Conservation (phyloP, 768 basidiomycete genomes). For the Rhizopogon vesiculosus region DNA sequence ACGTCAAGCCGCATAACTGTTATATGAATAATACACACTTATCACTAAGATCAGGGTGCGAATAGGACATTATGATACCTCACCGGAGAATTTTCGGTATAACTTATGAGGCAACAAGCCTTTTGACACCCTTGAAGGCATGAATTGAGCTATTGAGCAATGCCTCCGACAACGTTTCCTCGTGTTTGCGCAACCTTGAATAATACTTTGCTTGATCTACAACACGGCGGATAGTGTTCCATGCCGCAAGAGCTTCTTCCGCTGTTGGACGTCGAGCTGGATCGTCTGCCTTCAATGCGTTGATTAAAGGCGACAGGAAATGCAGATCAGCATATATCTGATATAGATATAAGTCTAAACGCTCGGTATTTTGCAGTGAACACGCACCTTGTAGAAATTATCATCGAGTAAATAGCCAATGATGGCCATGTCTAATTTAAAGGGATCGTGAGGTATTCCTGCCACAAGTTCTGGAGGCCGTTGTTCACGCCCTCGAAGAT, state of each 20-base stretch:
- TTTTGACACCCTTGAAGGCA: neutral
- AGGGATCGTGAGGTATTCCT: constrained; percentile 21
- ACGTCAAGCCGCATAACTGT: neutral
- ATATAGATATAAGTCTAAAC: neutral
- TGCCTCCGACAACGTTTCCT: neutral
- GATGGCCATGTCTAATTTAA: constrained; percentile 24
- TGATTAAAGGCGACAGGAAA: neutral
- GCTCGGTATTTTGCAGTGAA: neutral
- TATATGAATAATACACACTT: neutral
- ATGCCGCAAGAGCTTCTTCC: neutral
- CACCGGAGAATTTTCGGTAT: neutral
- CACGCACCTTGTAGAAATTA: constrained; percentile 9
- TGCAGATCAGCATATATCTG: neutral
- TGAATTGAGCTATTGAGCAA: neutral
- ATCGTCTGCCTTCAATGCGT: neutral
- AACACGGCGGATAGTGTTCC: neutral
- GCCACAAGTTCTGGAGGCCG: constrained; percentile 18
- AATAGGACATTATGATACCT: neutral
- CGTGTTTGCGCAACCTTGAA: neutral
- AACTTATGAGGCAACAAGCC: neutral
- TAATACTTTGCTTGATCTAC: neutral
- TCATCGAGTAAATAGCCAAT: constrained; percentile 19
- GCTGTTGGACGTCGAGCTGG: neutral
- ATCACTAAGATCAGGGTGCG: neutral
- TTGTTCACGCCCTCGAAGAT: constrained; percentile 8